These are phyloP conservation scores for Hondaea fermentalgiana DNA, from an alignment of 108 stramenopile species.

Conservation along the genomic window DNA sequence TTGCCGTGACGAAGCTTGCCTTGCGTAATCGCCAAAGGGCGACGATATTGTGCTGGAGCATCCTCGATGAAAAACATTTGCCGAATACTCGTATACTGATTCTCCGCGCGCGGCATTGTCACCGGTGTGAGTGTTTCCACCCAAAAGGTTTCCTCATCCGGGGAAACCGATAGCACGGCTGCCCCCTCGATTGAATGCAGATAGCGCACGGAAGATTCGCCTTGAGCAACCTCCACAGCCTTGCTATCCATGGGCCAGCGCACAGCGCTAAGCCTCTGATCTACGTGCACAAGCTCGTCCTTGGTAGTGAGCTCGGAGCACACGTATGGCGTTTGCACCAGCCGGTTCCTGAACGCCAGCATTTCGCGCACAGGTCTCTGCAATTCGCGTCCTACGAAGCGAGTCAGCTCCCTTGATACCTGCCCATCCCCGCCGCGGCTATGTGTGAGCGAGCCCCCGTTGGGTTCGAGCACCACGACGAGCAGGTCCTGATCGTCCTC, in stretches of 20 bases:
- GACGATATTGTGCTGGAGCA: not conserved
- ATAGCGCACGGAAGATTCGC: not conserved
- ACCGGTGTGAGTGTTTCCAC: not conserved
- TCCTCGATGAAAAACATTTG: constrained; percentile 1
- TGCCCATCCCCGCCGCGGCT: not conserved
- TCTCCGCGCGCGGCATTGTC: not conserved
- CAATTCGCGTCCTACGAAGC: not conserved
- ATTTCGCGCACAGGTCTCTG: not conserved
- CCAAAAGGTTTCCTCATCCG: not conserved
- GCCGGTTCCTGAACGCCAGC: not conserved
- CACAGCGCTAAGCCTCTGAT: not conserved
- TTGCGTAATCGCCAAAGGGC: not conserved
- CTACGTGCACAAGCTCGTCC: not conserved
- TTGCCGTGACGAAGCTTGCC: not conserved
- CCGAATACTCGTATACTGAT: not conserved
- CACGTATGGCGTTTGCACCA: not conserved
- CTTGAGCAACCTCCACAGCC: not conserved
- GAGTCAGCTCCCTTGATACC: not conserved
- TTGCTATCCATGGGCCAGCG: not conserved
- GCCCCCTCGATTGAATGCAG: constrained; percentile 4
- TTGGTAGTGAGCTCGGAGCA: not conserved
- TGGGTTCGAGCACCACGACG: not conserved
- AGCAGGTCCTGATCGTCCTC: not conserved
- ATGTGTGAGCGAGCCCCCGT: not conserved
- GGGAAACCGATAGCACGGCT: not conserved